A percentile compares a stretch with the other conserved stretches of the same genome.
Conservation (phyloP, 2,329 filamentous ascomycete species). For the Aspergillus ochraceus region DNA sequence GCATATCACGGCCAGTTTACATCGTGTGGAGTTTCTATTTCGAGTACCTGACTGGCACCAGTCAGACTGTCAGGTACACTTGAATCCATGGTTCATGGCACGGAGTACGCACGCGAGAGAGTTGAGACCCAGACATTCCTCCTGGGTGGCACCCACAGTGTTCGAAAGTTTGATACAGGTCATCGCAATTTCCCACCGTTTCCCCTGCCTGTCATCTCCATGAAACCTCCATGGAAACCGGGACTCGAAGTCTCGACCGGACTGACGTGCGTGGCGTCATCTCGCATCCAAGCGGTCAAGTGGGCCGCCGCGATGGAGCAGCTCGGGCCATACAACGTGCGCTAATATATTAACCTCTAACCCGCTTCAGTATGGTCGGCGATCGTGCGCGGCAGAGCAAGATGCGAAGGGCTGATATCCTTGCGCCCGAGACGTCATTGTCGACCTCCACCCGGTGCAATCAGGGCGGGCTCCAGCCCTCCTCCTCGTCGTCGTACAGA, state of each 20-base stretch:
- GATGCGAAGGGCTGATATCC: background rate
- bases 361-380: background rate
- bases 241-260: background rate
- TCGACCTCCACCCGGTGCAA: background rate
- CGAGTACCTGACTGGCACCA: background rate
- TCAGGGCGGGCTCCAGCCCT: conserved; percentile 14
- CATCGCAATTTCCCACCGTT: background rate
- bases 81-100: background rate
- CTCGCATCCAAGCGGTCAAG: background rate
- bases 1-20: background rate
- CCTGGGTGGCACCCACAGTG: background rate
- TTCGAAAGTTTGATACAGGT: background rate
- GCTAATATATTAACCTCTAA: conserved; percentile 9
- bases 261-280: conserved; percentile 26
- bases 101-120: background rate
- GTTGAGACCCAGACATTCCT: background rate
- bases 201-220: background rate
- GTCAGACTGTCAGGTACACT: background rate
- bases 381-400: conserved; percentile 4
- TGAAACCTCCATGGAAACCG: background rate
- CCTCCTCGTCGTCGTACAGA: background rate
- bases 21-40: background rate
- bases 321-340: conserved; percentile 10
- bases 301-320: conserved; percentile 7
- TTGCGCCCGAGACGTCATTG: conserved; percentile 8